Evolutionary conservation across 1,284 basidiomycete species (phyloP).

Genomic region (Volvariella surrecta): DNA sequence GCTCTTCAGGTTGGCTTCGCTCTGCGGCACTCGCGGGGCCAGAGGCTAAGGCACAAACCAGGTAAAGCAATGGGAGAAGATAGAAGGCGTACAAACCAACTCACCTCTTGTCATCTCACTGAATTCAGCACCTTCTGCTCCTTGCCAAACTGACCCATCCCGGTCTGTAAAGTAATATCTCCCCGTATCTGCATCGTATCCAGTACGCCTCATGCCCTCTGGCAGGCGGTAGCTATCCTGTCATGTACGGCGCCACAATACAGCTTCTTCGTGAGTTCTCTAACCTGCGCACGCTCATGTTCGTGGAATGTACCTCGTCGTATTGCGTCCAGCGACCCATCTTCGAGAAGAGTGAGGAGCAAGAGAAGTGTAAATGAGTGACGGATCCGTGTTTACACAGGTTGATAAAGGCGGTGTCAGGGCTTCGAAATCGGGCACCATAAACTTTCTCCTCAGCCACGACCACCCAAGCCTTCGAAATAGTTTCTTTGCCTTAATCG

Average conservation of each 20-base stretch:
- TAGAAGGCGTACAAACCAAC: conserved; percentile 5
- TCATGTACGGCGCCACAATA: too few species aligned
- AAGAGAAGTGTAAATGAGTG: too few species aligned
- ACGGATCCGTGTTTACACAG: too few species aligned
- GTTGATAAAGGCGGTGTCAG: too few species aligned
- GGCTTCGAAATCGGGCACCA: too few species aligned
- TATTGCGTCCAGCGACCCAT: conserved; percentile 55
- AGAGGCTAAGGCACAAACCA: neutral
- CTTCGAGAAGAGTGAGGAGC: too few species aligned
- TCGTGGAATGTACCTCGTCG: conserved; percentile 37
- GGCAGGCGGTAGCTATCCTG: conserved; percentile 58
- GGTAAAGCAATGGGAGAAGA: neutral
- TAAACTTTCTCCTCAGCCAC: too few species aligned
- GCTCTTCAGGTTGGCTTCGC: neutral
- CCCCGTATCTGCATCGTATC: conserved; percentile 51
- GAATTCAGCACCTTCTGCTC: conserved; percentile 43
- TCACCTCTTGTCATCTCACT: conserved; percentile 45
- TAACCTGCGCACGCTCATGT: too few species aligned
- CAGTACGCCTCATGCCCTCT: conserved; percentile 50
- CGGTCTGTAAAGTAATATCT: conserved; percentile 47
- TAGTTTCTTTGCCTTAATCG: too few species aligned
- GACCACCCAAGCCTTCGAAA: too few species aligned
- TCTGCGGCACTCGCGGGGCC: neutral
- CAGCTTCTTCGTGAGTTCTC: too few species aligned
- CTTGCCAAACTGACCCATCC: conserved; percentile 39